Conservation (phyloP, 352 stramenopile species). For the Globisporangium heterothallicum region DNA sequence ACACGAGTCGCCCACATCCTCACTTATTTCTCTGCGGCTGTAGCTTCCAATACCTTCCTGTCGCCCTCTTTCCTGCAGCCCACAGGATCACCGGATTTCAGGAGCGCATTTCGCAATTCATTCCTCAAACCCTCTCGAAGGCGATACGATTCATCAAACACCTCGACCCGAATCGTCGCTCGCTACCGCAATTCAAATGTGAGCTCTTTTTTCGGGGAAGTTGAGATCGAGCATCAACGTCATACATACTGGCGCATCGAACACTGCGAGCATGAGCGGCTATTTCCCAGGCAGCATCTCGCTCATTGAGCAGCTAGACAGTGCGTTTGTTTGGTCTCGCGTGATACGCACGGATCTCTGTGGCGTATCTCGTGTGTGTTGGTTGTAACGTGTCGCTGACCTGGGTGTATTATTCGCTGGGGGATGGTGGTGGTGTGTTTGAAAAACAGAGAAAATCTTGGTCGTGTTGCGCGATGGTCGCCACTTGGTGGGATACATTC, state of each 20-base stretch:
- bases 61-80: constrained; percentile 20
- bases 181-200: background rate
- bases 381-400: too few species aligned
- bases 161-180: too few species aligned
- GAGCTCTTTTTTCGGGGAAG: background rate
- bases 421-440: too few species aligned
- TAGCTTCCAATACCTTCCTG: constrained; percentile 8
- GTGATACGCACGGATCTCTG: background rate
- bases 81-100: constrained; percentile 15
- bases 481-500: constrained; percentile 90
- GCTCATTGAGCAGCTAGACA: constrained; percentile 82
- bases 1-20: constrained; percentile 81
- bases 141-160: constrained; percentile 5
- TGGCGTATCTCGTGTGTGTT: background rate
- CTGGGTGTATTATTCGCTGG: too few species aligned
- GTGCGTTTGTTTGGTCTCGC: constrained; percentile 27
- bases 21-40: constrained; percentile 5
- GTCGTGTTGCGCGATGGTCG: constrained; percentile 94
- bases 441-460: constrained; percentile 87
- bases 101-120: constrained; percentile 18
- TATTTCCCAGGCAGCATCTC: constrained; percentile 79
- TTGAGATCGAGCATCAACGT: background rate
- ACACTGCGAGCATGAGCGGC: constrained; percentile 48
- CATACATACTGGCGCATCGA: too few species aligned
- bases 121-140: background rate